Evolutionary conservation across 805 yeast genomes (phyloP).

Genomic region (Millerozyma miso): DNA sequence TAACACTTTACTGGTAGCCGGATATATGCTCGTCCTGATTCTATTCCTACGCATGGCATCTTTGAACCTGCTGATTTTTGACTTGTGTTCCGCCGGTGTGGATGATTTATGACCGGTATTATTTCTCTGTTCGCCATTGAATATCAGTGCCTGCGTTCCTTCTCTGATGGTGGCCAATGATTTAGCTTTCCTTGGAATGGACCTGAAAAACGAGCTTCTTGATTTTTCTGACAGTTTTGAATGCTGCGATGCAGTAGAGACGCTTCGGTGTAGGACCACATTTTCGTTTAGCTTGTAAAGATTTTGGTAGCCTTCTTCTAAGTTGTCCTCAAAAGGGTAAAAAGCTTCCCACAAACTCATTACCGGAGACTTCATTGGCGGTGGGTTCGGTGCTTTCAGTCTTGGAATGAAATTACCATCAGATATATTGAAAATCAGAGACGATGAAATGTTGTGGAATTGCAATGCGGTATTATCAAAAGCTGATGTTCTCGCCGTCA

Average conservation of each 20-base stretch:
- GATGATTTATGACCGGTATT: neutral
- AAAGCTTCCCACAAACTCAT: conserved; percentile 1
- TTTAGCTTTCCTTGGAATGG: neutral
- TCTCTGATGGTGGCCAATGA: neutral
- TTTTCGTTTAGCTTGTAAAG: neutral
- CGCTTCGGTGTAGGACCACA: neutral
- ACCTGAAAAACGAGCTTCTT: neutral
- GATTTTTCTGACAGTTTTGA: neutral
- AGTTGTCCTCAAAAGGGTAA: neutral
- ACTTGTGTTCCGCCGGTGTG: neutral
- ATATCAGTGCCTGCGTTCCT: neutral
- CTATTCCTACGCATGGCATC: neutral
- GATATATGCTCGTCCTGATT: neutral
- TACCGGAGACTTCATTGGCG: conserved; percentile 1
- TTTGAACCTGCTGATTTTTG: neutral
- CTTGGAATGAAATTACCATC: conserved; percentile 2
- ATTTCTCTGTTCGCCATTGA: neutral
- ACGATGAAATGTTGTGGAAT: neutral
- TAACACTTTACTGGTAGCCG: neutral
- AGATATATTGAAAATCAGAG: neutral
- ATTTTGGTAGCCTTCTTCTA: neutral
- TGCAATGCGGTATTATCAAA: neutral
- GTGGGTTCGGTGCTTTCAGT: conserved; percentile 3
- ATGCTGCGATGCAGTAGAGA: neutral
- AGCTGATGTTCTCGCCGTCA: neutral